Conservation (phyloP, 805 yeast genomes). For the Lipomyces yamanashiensis region DNA sequence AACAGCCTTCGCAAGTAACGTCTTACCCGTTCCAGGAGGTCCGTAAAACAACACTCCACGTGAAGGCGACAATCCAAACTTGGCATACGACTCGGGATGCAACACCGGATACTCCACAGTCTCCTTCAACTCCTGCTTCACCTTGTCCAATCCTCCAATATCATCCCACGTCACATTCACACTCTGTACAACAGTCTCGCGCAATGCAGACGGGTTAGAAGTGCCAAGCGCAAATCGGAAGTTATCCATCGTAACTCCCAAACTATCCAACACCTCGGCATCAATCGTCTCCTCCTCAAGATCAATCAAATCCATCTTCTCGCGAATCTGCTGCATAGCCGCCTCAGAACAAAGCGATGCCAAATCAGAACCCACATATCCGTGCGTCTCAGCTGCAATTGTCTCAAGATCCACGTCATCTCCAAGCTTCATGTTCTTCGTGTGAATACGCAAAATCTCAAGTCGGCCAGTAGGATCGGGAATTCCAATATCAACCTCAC, state of each 20-base stretch:
- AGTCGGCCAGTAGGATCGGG: constrained; percentile 99
- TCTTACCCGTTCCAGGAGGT: constrained; percentile 99
- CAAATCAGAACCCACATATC: constrained; percentile 98
- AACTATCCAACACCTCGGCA: constrained; percentile 92
- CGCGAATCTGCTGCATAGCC: constrained; percentile 99
- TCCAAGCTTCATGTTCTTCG: constrained; percentile 96
- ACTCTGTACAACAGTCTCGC: constrained; percentile 98
- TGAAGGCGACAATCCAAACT: constrained; percentile 96
- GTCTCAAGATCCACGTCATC: constrained; percentile 95
- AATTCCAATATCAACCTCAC: constrained; percentile 86
- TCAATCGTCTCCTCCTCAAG: constrained; percentile 95
- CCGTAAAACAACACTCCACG: constrained; percentile 99
- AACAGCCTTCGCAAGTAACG: constrained; percentile 96
- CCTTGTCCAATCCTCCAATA: constrained; percentile 96
- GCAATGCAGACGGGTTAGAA: constrained; percentile 97
- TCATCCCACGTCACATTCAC: constrained; percentile 99
- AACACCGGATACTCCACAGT: constrained; percentile 98
- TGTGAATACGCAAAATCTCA: constrained; percentile 95
- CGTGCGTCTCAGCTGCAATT: constrained; percentile 97
- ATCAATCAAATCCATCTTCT: constrained; percentile 97
- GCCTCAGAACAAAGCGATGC: constrained; percentile 99
- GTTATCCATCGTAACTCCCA: constrained; percentile 99
- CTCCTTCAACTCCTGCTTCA: constrained; percentile 96
- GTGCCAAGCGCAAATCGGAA: constrained; percentile 96
- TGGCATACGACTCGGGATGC: constrained; percentile 98